These are phyloP conservation scores for Cenococcum geophilum DNA, from an alignment of 495 filamentous ascomycete genomes.

Conservation along the genomic window DNA sequence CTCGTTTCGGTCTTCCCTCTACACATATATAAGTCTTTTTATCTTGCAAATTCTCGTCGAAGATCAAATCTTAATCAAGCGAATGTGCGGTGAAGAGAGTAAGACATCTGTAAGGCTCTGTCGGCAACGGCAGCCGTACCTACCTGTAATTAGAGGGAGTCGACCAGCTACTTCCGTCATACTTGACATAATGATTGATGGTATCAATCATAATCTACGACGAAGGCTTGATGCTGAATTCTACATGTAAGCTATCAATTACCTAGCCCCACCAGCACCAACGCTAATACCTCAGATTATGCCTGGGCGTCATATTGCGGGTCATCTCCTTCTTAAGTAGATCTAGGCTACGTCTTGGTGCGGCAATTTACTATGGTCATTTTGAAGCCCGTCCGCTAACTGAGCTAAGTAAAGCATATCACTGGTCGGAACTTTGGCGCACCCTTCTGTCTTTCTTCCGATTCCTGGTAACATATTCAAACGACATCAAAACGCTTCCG, in stretches of 20 bases:
- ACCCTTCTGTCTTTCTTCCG: slow-evolving; percentile 82
- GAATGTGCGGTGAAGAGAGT: slow-evolving; percentile 74
- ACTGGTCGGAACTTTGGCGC: slow-evolving; percentile 95
- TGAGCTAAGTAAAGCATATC: slow-evolving; percentile 49
- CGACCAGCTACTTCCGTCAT: slow-evolving; percentile 66
- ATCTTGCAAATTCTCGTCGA: slow-evolving; percentile 82
- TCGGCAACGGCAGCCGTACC: slow-evolving; percentile 79
- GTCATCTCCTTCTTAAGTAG: slow-evolving; percentile 76
- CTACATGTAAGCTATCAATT: slow-evolving; percentile 53
- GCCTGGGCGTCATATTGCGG: slow-evolving; percentile 72
- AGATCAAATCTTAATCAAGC: slow-evolving; percentile 76
- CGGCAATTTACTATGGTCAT: background rate
- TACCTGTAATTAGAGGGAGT: slow-evolving; percentile 68
- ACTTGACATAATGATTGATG: slow-evolving; percentile 80
- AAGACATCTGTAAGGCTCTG: slow-evolving; percentile 74
- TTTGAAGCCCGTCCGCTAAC: no score
- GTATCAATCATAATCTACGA: slow-evolving; percentile 88
- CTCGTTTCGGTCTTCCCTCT: slow-evolving; percentile 66
- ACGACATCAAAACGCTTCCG: slow-evolving; percentile 60
- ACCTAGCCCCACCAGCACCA: background rate
- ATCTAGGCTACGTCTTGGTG: slow-evolving; percentile 47
- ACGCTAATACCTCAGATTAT: slow-evolving; percentile 36
- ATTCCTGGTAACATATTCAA: slow-evolving; percentile 78
- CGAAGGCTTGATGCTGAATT: slow-evolving; percentile 76
- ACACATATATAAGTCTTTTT: slow-evolving; percentile 75